Evolutionary conservation across 345 rosid genomes (phyloP), one percentile per base, ranked within the genome.

Genomic region (Boechera retrofracta): DNA sequence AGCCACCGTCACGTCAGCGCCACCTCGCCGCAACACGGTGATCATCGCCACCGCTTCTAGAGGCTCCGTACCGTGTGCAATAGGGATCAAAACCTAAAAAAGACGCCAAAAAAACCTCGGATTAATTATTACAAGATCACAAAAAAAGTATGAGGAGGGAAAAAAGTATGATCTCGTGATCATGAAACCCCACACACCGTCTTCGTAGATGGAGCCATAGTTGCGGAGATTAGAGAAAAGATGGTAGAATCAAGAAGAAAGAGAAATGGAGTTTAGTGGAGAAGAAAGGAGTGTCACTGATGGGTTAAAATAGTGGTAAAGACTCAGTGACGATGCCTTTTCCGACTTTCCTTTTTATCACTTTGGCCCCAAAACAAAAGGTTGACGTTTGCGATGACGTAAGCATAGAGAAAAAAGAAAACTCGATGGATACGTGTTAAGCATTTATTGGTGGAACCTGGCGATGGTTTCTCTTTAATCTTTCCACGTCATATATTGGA

Each of bases 1-100:
- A 7, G 90, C 90, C 32, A 92, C 97, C 52, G 87, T 89, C 64
- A 95, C 97, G 15, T 87, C 92, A 38, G 98, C 94, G 58, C 98
- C 97, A 24, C 92, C 84, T 69, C 98, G 80, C 45, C 96, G 85
- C 55, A 92, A 79, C 36, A 95, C 94, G 51, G 87, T 87, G 72
- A 89, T 85, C 62, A 87, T 89, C 33, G 94, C 85, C 73, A 92
- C 94, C 39, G 99, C 98, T 84, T 95, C 97, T 82, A 95, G 83
- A 63, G 99, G 98, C 83, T 95, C 99, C 53, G 91, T 89, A 12
- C 98, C 99, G 44, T 92, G 86, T 1, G 97, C 99, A 61, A 95
- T 82, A 75, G 98, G 99, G 58, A 92, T 92, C 91, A 95, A 84
- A 81, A 95, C 99, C 99, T 95, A 47, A n/a, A 35, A 24, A 10